Conservation (phyloP, 306 rosid species). For the Gastrolobium bilobum region DNA sequence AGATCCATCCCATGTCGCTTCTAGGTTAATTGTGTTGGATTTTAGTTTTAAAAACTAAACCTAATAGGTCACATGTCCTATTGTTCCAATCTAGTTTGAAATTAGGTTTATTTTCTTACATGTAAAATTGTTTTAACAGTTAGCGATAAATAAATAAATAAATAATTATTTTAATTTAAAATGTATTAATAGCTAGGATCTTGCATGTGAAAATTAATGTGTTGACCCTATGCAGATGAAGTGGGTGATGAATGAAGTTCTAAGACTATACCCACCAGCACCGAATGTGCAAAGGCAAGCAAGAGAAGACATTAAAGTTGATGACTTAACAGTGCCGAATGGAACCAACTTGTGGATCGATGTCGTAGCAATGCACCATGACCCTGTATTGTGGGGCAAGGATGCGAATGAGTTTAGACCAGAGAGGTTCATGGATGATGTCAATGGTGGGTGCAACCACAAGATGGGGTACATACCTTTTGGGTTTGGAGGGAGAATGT, state of each 20-base stretch:
- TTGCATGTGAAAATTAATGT: neutral
- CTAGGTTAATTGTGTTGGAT: too few relatives aligned
- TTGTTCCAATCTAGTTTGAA: too few relatives aligned
- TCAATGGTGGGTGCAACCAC: slow-evolving; percentile 78
- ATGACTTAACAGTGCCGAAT: slow-evolving; percentile 64
- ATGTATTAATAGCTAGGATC: too few relatives aligned
- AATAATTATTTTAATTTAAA: too few relatives aligned
- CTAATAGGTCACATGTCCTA: too few relatives aligned
- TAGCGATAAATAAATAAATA: too few relatives aligned
- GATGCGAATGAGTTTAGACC: slow-evolving; percentile 83
- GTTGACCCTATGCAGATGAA: slow-evolving; percentile 71
- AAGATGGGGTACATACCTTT: slow-evolving; percentile 91
- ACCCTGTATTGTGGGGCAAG: slow-evolving; percentile 70
- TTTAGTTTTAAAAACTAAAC: too few relatives aligned
- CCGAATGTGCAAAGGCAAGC: slow-evolving; percentile 94
- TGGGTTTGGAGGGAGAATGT: slow-evolving; percentile 92
- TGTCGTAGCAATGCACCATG: slow-evolving; percentile 85
- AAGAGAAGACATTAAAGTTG: slow-evolving; percentile 67
- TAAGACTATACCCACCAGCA: slow-evolving; percentile 85
- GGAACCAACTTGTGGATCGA: slow-evolving; percentile 96
- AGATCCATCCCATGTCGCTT: too few relatives aligned
- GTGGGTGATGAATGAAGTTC: slow-evolving; percentile 87
- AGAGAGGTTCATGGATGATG: slow-evolving; percentile 69
- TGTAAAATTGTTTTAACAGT: too few relatives aligned
- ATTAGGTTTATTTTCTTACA: too few relatives aligned